Conservation (phyloP, 2,329 filamentous ascomycete species). For the Lanzia echinophila region DNA sequence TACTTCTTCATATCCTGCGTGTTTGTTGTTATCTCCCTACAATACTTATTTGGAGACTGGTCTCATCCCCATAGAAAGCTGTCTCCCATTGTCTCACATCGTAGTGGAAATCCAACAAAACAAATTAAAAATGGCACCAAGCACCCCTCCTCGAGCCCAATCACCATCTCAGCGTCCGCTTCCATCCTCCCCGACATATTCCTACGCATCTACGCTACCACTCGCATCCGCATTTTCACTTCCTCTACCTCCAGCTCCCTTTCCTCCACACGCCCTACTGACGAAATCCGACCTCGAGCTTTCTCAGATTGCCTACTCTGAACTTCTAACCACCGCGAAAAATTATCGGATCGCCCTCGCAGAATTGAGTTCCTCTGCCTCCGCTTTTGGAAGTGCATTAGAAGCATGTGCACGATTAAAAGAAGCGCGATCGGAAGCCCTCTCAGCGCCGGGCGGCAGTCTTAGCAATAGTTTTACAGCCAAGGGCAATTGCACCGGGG, state of each 20-base stretch:
- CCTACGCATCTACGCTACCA: constrained; percentile 56
- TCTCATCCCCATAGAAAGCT: not conserved
- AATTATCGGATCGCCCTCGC: constrained; percentile 57
- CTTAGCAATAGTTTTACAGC: constrained; percentile 39
- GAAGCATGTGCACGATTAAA: constrained; percentile 63
- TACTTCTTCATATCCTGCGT: not conserved
- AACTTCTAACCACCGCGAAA: constrained; percentile 56
- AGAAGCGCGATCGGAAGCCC: constrained; percentile 55
- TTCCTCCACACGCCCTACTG: constrained; percentile 51
- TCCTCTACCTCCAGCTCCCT: constrained; percentile 53
- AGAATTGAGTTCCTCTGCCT: constrained; percentile 53
- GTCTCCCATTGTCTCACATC: not conserved
- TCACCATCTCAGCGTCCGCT: constrained; percentile 51
- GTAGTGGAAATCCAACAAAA: constrained; percentile 14
- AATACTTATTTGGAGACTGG: not conserved
- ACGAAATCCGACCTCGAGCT: constrained; percentile 56
- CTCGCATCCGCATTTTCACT: constrained; percentile 48
- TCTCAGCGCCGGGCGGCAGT: constrained; percentile 33
- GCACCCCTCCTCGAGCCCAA: constrained; percentile 28
- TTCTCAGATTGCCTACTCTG: constrained; percentile 56
- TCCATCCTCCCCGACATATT: constrained; percentile 57
- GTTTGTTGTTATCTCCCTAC: not conserved
- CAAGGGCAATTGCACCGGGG: constrained; percentile 51
- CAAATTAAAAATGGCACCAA: constrained; percentile 13
- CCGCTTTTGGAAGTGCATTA: constrained; percentile 56